phyloP scores from a whole-genome alignment of 495 filamentous ascomycete genomes.

The Aspergillus steynii region DNA sequence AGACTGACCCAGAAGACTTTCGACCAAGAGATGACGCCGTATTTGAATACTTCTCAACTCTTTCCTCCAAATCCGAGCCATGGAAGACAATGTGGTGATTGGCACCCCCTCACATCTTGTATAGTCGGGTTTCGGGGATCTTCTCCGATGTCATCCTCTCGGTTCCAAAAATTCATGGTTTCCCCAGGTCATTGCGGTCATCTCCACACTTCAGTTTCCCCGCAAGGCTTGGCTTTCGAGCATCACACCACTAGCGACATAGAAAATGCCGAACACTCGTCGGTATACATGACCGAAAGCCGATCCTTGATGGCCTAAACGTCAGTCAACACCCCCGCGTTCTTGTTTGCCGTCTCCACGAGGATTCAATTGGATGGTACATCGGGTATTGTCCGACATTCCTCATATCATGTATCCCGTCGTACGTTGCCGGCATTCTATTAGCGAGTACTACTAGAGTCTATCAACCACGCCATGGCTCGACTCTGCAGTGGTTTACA shows the following conservation, averaged over 20 bases:
- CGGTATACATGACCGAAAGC: constrained; percentile 27
- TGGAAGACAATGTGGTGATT: not conserved
- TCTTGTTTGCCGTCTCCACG: constrained; percentile 5
- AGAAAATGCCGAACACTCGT: not conserved
- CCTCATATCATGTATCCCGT: constrained; percentile 5
- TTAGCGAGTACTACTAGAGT: constrained; percentile 4
- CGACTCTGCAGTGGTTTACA: constrained; percentile 7
- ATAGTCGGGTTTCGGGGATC: constrained; percentile 33
- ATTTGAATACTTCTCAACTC: constrained; percentile 31
- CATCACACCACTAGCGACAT: not conserved
- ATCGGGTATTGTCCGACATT: constrained; percentile 25
- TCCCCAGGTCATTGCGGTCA: not conserved
- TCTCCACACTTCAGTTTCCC: not conserved
- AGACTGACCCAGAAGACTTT: constrained; percentile 12
- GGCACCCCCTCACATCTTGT: not conserved
- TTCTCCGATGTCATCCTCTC: constrained; percentile 25
- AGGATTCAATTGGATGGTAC: constrained; percentile 10
- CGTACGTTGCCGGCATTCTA: constrained; percentile 3
- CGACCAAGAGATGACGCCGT: constrained; percentile 14
- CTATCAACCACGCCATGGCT: constrained; percentile 4
- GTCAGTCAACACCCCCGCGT: constrained; percentile 7
- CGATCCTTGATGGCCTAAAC: constrained; percentile 19
- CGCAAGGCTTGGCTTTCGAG: not conserved
- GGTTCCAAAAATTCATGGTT: not conserved
- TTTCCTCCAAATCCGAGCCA: not conserved